phyloP scores from a whole-genome alignment of 495 filamentous ascomycete species.

The Neurospora tetrasperma region DNA sequence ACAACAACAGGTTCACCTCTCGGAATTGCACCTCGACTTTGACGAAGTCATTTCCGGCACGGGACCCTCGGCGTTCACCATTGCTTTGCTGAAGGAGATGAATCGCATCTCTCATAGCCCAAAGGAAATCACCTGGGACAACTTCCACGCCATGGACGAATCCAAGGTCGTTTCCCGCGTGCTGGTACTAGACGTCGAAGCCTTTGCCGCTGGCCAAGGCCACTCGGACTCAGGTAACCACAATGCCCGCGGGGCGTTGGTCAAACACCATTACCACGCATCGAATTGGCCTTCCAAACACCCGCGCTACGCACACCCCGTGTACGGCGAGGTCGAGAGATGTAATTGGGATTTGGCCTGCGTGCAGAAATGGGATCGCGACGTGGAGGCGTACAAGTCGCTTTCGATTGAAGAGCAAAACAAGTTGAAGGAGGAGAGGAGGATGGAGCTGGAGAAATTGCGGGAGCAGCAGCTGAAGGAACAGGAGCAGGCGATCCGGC shows the following conservation, averaged over 20 bases:
- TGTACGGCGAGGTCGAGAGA: slow-evolving; percentile 49
- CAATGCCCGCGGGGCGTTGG: slow-evolving; percentile 42
- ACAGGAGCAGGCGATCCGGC: slow-evolving; percentile 9
- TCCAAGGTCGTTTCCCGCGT: slow-evolving; percentile 43
- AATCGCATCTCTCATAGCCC: slow-evolving; percentile 7
- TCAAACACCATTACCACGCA: slow-evolving; percentile 54
- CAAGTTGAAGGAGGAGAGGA: slow-evolving; percentile 29
- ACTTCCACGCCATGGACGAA: slow-evolving; percentile 47
- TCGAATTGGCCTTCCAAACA: slow-evolving; percentile 47
- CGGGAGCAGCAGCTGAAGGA: background rate
- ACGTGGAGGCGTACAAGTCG: slow-evolving; percentile 35
- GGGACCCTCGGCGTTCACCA: slow-evolving; percentile 53
- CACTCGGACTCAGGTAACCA: slow-evolving; percentile 54
- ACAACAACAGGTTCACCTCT: slow-evolving; percentile 38
- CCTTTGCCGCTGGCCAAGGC: slow-evolving; percentile 52
- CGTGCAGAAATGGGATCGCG: slow-evolving; percentile 42
- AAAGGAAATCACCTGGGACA: slow-evolving; percentile 36
- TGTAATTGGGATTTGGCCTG: slow-evolving; percentile 52
- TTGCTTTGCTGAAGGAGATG: slow-evolving; percentile 47
- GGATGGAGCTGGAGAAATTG: background rate
- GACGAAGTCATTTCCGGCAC: slow-evolving; percentile 55
- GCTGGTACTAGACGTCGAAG: slow-evolving; percentile 50
- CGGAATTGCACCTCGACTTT: slow-evolving; percentile 47
- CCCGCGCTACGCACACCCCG: slow-evolving; percentile 46
- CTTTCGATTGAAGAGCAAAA: slow-evolving; percentile 36